phyloP scores from a whole-genome alignment of 345 rosid genomes.

The Turnera subulata region DNA sequence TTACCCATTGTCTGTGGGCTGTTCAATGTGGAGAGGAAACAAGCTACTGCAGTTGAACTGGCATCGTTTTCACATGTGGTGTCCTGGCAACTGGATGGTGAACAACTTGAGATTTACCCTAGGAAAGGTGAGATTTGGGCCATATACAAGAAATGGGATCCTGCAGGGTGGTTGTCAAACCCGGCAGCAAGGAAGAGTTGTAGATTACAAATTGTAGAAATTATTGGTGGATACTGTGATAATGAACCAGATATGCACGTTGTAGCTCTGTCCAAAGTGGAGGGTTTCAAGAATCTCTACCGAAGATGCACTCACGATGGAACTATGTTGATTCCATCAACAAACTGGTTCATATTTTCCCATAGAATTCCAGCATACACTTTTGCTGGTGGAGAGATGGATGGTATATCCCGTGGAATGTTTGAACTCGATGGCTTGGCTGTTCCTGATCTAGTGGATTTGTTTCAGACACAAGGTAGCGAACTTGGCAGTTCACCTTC shows the following conservation, averaged over 20 bases:
- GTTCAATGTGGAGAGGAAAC: not conserved
- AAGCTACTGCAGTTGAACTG: not conserved
- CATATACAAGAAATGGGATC: conserved; percentile 15
- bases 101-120: conserved; percentile 14
- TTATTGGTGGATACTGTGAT: conserved; percentile 16
- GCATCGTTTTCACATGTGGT: not conserved
- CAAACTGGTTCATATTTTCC: conserved; percentile 13
- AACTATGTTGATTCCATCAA: conserved; percentile 14
- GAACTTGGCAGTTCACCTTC: not conserved
- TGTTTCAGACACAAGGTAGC: not conserved
- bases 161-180: no score
- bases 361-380: conserved; percentile 17
- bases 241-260: conserved; percentile 8
- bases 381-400: conserved; percentile 16
- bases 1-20: not conserved
- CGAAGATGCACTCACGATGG: conserved; percentile 10
- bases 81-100: not conserved
- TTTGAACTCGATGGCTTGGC: conserved; percentile 17
- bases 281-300: conserved; percentile 17
- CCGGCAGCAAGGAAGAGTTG: conserved; percentile 13
- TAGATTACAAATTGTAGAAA: conserved; percentile 16
- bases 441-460: conserved; percentile 9
- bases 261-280: conserved; percentile 8
- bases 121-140: conserved; percentile 25
- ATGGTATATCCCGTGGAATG: conserved; percentile 12